A percentile compares a stretch with the other conserved stretches of the same genome.
Evolutionary conservation across 225 moss, liverwort and hornwort species (phyloP).

Genomic region (Ulota crispa): DNA sequence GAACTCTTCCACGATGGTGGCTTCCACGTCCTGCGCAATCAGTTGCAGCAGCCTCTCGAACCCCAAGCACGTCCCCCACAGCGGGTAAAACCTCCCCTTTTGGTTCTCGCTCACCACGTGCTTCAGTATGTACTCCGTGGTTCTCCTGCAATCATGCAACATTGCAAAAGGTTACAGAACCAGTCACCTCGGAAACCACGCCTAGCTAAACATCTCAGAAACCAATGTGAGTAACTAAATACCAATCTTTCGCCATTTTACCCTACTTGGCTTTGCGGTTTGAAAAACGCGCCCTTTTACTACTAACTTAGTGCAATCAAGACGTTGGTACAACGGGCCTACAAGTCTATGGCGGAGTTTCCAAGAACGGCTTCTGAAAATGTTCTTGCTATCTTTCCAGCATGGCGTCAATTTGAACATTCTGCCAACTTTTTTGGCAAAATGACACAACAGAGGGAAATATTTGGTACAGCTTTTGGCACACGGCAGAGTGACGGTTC

Average conservation of each 20-base stretch:
- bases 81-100: slow-evolving; percentile 49
- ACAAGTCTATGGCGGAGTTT: neutral
- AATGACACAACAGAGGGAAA: too few species aligned
- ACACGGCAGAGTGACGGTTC: too few species aligned
- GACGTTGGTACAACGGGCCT: neutral
- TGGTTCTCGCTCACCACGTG: slow-evolving; percentile 42
- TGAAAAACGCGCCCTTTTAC: neutral
- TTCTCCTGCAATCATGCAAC: slow-evolving; percentile 21
- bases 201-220: neutral
- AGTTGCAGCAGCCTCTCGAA: slow-evolving; percentile 70
- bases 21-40: slow-evolving; percentile 27
- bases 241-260: too few species aligned
- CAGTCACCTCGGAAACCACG: neutral
- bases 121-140: slow-evolving; percentile 47
- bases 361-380: neutral
- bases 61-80: slow-evolving; percentile 73
- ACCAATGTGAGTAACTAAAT: too few species aligned
- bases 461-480: too few species aligned
- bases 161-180: neutral
- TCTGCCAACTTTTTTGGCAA: neutral
- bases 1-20: slow-evolving; percentile 35
- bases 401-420: neutral
- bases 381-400: neutral
- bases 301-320: neutral
- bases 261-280: neutral